Base-by-base conservation (phyloP, 2,329 filamentous ascomycete genomes). In the Alternaria atra region DNA sequence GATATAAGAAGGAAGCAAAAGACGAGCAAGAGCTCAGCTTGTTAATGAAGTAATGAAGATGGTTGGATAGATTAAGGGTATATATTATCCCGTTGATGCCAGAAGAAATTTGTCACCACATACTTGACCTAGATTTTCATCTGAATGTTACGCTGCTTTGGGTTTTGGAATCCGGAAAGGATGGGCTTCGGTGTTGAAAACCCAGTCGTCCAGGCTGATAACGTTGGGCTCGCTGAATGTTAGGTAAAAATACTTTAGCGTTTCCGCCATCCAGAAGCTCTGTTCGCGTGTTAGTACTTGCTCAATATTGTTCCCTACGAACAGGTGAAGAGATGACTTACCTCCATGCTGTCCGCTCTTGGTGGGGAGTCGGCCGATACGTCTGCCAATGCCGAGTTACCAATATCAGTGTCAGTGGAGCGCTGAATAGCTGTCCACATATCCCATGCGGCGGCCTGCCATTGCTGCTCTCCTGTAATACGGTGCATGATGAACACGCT, bases 401-500 rank as follows among this genome's bases (percentile, higher is more conserved):
- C 83, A 35, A 84, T 66, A 15, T 78, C 73, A 0, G 82, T 84
- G 52, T 80, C 69, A 0, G 81, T 83, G 7, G 73, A 71, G 37
- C 77, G 74, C 51, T 77, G 69, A 42, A 85, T 83, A 2, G 79
- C 75, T n/a, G 74, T 76, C 71, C 82, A 85, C 82, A 84, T 84
- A 7, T 81, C 77, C 83, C 83, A 85, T 2, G 82, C 83, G 1
- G 75, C 77, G 5, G 82, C 81, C 52, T 81, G 78, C 62, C 80
- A 78, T 58, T 70, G 76, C 54, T 79, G 79, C 61, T 87, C 83
- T 12, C 86, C 86, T 1, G 86, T 88, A 44, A 87, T 84, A 20
- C 86, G 83, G 66, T 88, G 87, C 73, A 89, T 77, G 65, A 88
- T 80, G 72, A 88, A 89, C 3, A 88, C 82, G n/a, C 83, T 85